Conservation (phyloP, 1,139 yeast species). For the Arxiozyma slooffiae region DNA sequence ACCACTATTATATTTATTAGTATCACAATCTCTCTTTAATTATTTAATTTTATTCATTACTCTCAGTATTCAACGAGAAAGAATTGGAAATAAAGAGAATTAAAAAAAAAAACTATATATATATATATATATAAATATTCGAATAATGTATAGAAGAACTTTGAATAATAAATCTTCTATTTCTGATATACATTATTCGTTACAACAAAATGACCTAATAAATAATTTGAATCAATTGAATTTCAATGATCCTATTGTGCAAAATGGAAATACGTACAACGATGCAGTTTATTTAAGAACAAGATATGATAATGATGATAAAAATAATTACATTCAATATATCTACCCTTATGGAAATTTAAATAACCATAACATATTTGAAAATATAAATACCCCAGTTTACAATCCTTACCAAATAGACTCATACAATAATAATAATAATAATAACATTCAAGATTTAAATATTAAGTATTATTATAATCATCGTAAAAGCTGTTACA, state of each 20-base stretch:
- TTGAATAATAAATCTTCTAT: slow-evolving; percentile 7
- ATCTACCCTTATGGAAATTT: not conserved
- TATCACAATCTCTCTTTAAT: not conserved
- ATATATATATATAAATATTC: no score
- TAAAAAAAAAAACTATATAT: no score
- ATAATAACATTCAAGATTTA: not conserved
- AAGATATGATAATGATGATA: not conserved
- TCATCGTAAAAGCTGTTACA: not conserved
- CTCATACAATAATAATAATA: not conserved
- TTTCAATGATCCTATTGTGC: not conserved
- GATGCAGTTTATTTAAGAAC: not conserved
- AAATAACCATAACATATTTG: not conserved
- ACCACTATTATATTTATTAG: no score
- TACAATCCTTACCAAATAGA: not conserved
- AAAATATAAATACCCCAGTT: not conserved
- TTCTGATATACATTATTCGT: not conserved
- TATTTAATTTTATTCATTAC: not conserved
- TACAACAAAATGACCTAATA: not conserved
- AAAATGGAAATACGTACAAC: not conserved
- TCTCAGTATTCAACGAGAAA: not conserved
- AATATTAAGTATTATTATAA: not conserved
- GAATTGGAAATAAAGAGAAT: not conserved
- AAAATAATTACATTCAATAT: not conserved
- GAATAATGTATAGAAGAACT: slow-evolving; percentile 5
- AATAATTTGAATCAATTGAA: not conserved